Evolutionary conservation across 2,329 filamentous ascomycete species (phyloP).

Genomic region (Fusarium longipes): DNA sequence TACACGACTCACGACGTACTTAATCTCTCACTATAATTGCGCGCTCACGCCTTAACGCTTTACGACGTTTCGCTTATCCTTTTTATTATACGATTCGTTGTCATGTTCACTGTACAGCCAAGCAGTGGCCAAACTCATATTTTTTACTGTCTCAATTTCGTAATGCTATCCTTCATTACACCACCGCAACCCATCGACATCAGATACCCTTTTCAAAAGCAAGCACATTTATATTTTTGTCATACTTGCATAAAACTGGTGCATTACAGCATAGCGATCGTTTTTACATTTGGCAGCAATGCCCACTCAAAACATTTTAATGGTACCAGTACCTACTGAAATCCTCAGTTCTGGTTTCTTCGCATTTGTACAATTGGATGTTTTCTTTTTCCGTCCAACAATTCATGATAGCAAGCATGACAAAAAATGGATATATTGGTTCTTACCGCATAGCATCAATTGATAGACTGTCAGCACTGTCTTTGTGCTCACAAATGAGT

Average conservation of each 20-base stretch:
- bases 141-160: conserved; percentile 7
- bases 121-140: conserved; percentile 9
- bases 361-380: conserved; percentile 1
- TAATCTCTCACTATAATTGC: conserved; percentile 26
- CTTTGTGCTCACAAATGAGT: conserved; percentile 1
- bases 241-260: conserved; percentile 38
- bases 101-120: neutral
- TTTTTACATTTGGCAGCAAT: conserved; percentile 29
- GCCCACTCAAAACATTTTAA: conserved; percentile 12
- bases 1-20: conserved; percentile 40
- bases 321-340: conserved; percentile 6
- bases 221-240: conserved; percentile 34
- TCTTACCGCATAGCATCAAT: conserved; percentile 26
- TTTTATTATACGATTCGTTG: conserved; percentile 14
- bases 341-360: conserved; percentile 2
- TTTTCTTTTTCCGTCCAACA: conserved; percentile 6
- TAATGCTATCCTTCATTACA: conserved; percentile 12
- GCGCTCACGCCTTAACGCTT: conserved; percentile 32
- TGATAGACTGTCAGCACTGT: conserved; percentile 15
- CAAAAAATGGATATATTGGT: conserved; percentile 5
- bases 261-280: conserved; percentile 32
- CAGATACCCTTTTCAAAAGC: conserved; percentile 40
- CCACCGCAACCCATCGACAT: conserved; percentile 15
- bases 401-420: conserved; percentile 25
- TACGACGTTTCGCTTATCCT: conserved; percentile 28